Evolutionary conservation across 306 rosid genomes (phyloP).

Genomic region (Ceratonia siliqua): DNA sequence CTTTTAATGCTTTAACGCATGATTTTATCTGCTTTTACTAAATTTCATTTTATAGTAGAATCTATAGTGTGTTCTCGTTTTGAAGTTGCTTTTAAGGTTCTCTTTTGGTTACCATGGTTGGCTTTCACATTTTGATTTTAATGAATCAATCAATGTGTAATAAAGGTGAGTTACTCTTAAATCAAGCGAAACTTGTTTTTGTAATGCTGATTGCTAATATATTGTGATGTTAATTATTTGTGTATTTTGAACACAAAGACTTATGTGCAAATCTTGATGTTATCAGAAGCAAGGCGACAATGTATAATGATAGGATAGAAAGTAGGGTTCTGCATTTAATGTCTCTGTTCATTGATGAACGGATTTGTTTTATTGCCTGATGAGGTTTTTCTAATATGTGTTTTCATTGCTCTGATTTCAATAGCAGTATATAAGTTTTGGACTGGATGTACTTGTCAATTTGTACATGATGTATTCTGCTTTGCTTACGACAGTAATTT

Average conservation of each 20-base stretch:
- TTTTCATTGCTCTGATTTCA: background rate
- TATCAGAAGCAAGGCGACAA: background rate
- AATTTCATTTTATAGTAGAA: background rate
- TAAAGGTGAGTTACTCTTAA: background rate
- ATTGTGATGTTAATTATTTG: background rate
- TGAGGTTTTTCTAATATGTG: background rate
- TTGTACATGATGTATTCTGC: background rate
- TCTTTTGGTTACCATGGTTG: background rate
- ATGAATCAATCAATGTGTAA: constrained; percentile 8
- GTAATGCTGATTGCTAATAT: background rate
- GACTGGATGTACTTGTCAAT: background rate
- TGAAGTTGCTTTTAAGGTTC: no score
- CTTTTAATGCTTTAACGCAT: no score
- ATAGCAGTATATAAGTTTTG: background rate
- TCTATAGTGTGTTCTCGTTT: no score
- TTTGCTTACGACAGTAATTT: background rate
- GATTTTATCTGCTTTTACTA: no score
- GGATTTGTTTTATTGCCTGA: background rate
- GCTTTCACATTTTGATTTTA: background rate
- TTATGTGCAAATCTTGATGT: background rate
- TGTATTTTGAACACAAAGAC: background rate
- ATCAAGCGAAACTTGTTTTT: background rate
- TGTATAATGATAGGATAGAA: background rate
- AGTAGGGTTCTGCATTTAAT: background rate
- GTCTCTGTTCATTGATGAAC: background rate